Evolutionary conservation across 495 filamentous ascomycete genomes (phyloP), one percentile per base, ranked within the genome.

Genomic region (Penicillium salamii): DNA sequence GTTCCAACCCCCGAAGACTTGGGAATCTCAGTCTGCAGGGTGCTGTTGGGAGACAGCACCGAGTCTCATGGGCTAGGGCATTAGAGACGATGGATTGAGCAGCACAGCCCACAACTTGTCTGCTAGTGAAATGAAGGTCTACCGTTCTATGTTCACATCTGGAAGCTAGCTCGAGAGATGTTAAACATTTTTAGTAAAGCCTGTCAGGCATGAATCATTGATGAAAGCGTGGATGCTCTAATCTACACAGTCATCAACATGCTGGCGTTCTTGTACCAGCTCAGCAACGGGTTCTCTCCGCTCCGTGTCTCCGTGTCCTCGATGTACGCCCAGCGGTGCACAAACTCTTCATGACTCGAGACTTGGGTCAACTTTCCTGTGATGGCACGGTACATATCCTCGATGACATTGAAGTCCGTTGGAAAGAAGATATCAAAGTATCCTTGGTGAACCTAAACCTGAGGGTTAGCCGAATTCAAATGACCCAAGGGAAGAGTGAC

Each of bases 381-480:
- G 46, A 97, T 76, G 23, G 90, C 91, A 42, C 86, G 82, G 70
- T 98, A 98, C 52, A 97, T 81, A 56, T 87, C 84, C 65, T 97
- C 89, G 65, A 91, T 79, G 32, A 91, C 84, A 28, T 80, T 76
- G 68, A 97, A 99, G 63, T 99, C 85, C 11, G 92, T 97, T 0
- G 93, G 93, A 71, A 99, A 99, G 59, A 99, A 82, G 65, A 99
- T 97, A 67, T 97, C 95, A 58, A 99, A 99, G 68, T 95, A 96
- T 11, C 93, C 95, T 73, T 99, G 95, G 55, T 96, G 90, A 14
- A 97, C 90, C 90, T 95, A 54, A 21, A 21, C 11, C 34, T 3
- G 18, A 37, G 13, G n/a, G 42, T 59, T 31, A 68, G 57, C 38
- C 31, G 18, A 37, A 5, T 24, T 17, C 11, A 29, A 11, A 23